A percentile compares a stretch with the other conserved stretches of the same genome.
phyloP scores from a whole-genome alignment of 2,329 filamentous ascomycete genomes.

The Cryphonectria carpinicola region DNA sequence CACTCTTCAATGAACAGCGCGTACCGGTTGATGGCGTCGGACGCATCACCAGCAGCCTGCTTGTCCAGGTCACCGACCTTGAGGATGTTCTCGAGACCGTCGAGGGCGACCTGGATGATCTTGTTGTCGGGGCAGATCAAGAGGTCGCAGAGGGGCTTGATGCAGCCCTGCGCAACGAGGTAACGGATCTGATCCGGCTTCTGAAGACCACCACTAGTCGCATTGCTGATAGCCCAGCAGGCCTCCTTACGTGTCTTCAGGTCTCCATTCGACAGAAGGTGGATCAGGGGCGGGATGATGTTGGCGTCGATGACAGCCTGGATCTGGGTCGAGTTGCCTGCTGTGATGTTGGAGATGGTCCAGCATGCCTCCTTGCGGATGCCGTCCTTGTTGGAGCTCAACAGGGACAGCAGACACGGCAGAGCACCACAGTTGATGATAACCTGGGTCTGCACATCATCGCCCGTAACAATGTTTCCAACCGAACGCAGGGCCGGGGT shows the following conservation, averaged over 20 bases:
- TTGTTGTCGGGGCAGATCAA: constrained; percentile 98
- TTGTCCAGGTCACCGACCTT: constrained; percentile 99
- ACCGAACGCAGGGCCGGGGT: constrained; percentile 96
- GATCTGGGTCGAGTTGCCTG: constrained; percentile 96
- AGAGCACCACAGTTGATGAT: constrained; percentile 98
- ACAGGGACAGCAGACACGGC: constrained; percentile 85
- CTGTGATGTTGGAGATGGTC: constrained; percentile 99
- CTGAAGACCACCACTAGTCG: constrained; percentile 94
- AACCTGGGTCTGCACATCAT: constrained; percentile 98
- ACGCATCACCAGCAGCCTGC: constrained; percentile 76
- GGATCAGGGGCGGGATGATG: constrained; percentile 94
- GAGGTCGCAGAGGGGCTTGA: constrained; percentile 95
- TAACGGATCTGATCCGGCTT: constrained; percentile 99
- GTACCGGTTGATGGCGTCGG: constrained; percentile 89
- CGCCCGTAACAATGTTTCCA: constrained; percentile 97
- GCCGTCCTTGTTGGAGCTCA: constrained; percentile 97
- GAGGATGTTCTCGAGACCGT: constrained; percentile 97
- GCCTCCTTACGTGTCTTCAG: constrained; percentile 99
- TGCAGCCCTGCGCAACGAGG: constrained; percentile 89
- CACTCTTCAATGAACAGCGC: constrained; percentile 98
- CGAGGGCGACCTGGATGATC: constrained; percentile 98
- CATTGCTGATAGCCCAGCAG: constrained; percentile 99
- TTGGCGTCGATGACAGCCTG: constrained; percentile 96
- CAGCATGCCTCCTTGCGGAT: constrained; percentile 99
- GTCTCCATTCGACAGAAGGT: constrained; percentile 93